Evolutionary conservation across 1,284 basidiomycete genomes (phyloP), one percentile per base, ranked within the genome.

Genomic region (Vanrija humicola): DNA sequence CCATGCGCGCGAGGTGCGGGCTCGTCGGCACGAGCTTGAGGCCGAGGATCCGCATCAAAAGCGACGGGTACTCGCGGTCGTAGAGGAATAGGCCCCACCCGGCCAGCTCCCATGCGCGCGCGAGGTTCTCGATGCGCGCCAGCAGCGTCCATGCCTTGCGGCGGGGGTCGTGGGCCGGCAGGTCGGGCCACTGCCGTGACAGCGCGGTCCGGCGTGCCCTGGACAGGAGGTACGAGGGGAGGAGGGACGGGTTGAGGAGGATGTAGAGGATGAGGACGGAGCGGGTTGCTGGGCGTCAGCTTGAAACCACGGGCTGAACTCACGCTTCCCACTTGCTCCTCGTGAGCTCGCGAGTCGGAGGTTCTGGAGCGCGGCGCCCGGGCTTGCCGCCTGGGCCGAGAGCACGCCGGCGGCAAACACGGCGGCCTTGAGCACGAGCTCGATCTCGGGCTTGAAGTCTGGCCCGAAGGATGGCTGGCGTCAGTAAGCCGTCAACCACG

Each of bases 291-390:
- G 50, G 12, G 34, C 0, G 40, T 51, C 19, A 44, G 51, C 21
- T 23, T 23, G n/a, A n/a, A n/a, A n/a, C n/a, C n/a, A n/a, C n/a
- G n/a, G n/a, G n/a, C n/a, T n/a, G n/a, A n/a, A 52, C 43, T 38
- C 47, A 56, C 59, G 61, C 46, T 46, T 19, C 18, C 48, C 54
- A 6, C 34, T 15, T 5, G 50, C 18, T 12, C 18, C n/a, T 2
- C 38, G 38, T 16, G 45, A 48, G 8, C 58, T 58, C 3, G 61
- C 55, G 5, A 79, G 76, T 25, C 76, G 75, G 34, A 98, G 80
- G 59, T 92, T 93, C 75, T 98, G 94, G 6, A 98, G 80, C 69
- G 85, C 87, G 12, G 92, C 88, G 38, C 95, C 95, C 66, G 98
- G 98, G 16, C 48, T 51, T 48, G 88, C 92, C 16, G 90, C 85